Conservation (phyloP, 2,329 filamentous ascomycete genomes). For the Aspergillus sp. region DNA sequence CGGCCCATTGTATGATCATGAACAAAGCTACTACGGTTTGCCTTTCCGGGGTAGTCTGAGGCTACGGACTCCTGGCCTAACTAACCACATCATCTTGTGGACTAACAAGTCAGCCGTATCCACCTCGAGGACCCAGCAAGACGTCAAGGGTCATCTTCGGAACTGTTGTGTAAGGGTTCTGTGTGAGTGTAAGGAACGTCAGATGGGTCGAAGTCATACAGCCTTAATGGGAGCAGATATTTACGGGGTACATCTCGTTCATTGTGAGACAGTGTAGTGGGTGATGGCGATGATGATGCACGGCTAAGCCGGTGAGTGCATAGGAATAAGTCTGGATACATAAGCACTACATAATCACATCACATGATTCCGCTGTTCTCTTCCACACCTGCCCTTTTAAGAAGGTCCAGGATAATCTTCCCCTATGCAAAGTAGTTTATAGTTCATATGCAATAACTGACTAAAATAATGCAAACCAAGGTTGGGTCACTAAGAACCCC, state of each 20-base stretch:
- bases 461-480: neutral
- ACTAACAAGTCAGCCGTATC: neutral
- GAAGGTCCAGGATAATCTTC: neutral
- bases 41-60: constrained; percentile 2
- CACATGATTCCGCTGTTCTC: neutral
- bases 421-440: neutral
- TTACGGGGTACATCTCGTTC: neutral
- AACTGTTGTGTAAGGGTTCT: neutral
- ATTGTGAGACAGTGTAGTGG: neutral
- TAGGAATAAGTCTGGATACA: neutral
- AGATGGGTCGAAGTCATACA: neutral
- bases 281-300: neutral
- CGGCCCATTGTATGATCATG: neutral
- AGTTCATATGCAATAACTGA: neutral
- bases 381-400: neutral
- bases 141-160: neutral
- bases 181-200: neutral
- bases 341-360: neutral
- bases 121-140: neutral
- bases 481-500: neutral
- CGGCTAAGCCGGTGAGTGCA: neutral
- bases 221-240: neutral
- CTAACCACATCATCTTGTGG: neutral
- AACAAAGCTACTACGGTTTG: constrained; percentile 1
- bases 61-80: neutral